phyloP scores from a whole-genome alignment of 495 filamentous ascomycete genomes.

The Clavariopsis aquatica region DNA sequence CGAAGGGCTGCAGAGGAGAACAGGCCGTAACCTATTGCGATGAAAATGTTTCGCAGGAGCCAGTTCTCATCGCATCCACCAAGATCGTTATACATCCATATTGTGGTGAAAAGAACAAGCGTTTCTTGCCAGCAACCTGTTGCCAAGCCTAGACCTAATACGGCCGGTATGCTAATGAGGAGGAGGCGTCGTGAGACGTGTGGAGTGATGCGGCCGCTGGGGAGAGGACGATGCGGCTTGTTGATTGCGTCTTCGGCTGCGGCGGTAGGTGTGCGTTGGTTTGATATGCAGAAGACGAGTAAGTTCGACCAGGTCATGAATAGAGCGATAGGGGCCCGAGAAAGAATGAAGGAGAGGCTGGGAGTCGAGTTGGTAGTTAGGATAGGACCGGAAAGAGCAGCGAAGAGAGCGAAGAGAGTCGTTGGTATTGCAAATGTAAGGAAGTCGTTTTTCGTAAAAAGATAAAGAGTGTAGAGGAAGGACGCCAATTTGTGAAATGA shows the following conservation, averaged over 20 bases:
- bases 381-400: constrained; percentile 8
- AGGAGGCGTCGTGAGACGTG: not conserved
- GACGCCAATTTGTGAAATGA: not conserved
- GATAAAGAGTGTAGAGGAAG: constrained; percentile 34
- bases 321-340: not conserved
- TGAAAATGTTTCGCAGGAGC: constrained; percentile 18
- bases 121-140: not conserved
- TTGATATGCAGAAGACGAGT: constrained; percentile 23
- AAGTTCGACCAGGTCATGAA: constrained; percentile 12
- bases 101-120: not conserved
- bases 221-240: constrained; percentile 22
- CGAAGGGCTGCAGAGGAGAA: not conserved
- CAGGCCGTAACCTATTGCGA: constrained; percentile 12
- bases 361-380: not conserved
- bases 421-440: constrained; percentile 35
- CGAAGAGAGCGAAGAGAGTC: constrained; percentile 15
- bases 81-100: constrained; percentile 33
- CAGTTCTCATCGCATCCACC: constrained; percentile 8
- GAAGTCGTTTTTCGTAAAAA: constrained; percentile 43
- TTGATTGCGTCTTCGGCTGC: constrained; percentile 21
- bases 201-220: constrained; percentile 3
- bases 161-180: not conserved
- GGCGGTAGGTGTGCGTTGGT: constrained; percentile 16
- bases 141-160: not conserved
- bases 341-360: not conserved